Conservation (phyloP, 257 asterid genomes). For the Fraxinus americana region DNA sequence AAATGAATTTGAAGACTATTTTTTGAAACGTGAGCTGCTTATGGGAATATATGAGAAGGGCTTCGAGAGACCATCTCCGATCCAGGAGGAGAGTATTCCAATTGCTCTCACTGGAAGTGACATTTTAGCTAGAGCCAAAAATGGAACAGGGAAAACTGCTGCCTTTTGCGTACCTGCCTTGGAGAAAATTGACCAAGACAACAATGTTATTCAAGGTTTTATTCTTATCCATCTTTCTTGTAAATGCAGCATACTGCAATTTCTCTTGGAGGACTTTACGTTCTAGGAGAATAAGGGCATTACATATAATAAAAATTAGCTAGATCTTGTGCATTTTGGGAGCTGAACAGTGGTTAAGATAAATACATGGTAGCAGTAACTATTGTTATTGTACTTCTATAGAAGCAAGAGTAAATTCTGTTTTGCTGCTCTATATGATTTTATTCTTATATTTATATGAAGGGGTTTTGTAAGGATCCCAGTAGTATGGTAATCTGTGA, state of each 20-base stretch:
- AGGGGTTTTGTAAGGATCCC: constrained; percentile 5
- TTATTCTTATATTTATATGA: constrained; percentile 19
- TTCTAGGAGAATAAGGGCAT: constrained; percentile 15
- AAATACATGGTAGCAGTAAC: not conserved
- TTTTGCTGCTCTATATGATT: not conserved
- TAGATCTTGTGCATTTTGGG: constrained; percentile 12
- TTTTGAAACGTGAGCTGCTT: constrained; percentile 77
- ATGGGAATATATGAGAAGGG: constrained; percentile 93
- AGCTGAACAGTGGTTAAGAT: constrained; percentile 15
- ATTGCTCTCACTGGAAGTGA: constrained; percentile 82
- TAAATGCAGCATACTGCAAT: constrained; percentile 13
- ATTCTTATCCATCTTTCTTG: constrained; percentile 20
- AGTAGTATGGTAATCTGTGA: constrained; percentile 5
- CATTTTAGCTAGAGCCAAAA: constrained; percentile 80
- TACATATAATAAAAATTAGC: not conserved
- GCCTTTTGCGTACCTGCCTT: constrained; percentile 80
- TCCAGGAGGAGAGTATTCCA: constrained; percentile 89
- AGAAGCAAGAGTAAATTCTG: not conserved
- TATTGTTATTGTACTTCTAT: not conserved
- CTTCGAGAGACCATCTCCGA: constrained; percentile 79
- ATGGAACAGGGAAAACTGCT: constrained; percentile 90
- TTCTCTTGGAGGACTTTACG: not conserved
- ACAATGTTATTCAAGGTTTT: constrained; percentile 70
- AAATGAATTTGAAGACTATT: constrained; percentile 86
- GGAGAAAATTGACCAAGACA: constrained; percentile 76